Evolutionary conservation across 1,284 basidiomycete genomes (phyloP), one percentile per base, ranked within the genome.

Genomic region (Trametes versicolor): DNA sequence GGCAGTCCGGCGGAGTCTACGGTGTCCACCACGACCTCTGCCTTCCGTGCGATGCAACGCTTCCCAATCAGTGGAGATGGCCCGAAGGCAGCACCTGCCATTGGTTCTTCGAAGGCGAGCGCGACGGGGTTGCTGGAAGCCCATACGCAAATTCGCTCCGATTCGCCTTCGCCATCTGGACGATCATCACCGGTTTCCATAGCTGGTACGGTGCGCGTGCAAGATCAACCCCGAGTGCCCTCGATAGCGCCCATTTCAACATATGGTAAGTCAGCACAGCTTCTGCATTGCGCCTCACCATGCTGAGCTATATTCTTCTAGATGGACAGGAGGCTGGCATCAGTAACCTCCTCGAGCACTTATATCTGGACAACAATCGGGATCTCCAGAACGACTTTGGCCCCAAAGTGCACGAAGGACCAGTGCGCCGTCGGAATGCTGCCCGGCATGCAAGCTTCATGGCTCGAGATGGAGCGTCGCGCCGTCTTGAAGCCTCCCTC

Each of bases 371-470:
- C 73, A 94, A 91, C 69, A 90, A 87, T 73, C 88, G 91, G 37
- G 94, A 97, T 69, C 83, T 95, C 1, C 88, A 95, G 65, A 84
- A 91, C 41, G 96, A 98, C 74, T 97, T 98, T 73, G 96, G 96
- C 5, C 95, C 96, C 1, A 87, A 86, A 56, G 87, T 96, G 2
- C 91, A 92, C 69, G 90, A 93, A 67, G 91, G 91, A 0, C 92
- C 94, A 15, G 79, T 91, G 13, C 88, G 93, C 41, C 85, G 93
- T 47, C 89, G 93, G 9, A 93, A 89, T 69, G 81, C 89, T 0
- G 83, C 85, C 13, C 83, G 92, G 39, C 87, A 93, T 73, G 49
- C 54, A 32, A 83, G 82, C 66, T 85, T 90, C 69, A 80, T 87
- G 8, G 77, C 85, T 2, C 82, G 92, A 48, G 90, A 91, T 69